Evolutionary conservation across 169 alveolate genomes (phyloP).

Genomic region (Besnoitia besnoiti): DNA sequence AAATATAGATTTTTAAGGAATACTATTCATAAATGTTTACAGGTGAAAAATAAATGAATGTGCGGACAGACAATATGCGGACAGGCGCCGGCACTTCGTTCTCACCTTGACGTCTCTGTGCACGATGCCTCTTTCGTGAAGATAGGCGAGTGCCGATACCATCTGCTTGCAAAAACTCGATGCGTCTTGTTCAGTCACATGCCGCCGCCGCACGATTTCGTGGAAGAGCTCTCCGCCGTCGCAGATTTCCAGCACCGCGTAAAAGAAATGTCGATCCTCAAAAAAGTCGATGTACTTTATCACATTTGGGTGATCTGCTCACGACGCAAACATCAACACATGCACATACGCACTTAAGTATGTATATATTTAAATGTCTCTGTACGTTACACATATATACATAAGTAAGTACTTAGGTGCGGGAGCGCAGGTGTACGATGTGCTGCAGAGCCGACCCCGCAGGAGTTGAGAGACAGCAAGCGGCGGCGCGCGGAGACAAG

Average conservation of each 20-base stretch:
- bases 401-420: too few species aligned
- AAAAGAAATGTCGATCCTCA: constrained; percentile 74
- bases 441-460: too few species aligned
- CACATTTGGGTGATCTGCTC: constrained; percentile 66
- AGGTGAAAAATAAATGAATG: too few species aligned
- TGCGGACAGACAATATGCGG: too few species aligned
- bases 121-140: constrained; percentile 77
- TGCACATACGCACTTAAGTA: neutral
- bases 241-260: constrained; percentile 79
- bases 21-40: too few species aligned
- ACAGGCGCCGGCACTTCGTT: too few species aligned
- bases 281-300: constrained; percentile 77
- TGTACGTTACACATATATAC: too few species aligned
- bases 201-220: constrained; percentile 73
- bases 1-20: too few species aligned
- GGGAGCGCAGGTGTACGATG: too few species aligned
- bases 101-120: constrained; percentile 83
- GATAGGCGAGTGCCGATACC: constrained; percentile 76
- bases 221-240: constrained; percentile 84
- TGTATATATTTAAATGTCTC: neutral
- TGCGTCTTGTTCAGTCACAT: constrained; percentile 76
- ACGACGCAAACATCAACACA: neutral
- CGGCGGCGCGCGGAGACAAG: too few species aligned
- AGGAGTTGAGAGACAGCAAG: too few species aligned
- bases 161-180: constrained; percentile 72